Base-by-base conservation (phyloP, 2,329 filamentous ascomycete genomes). In the Fusarium sp. region DNA sequence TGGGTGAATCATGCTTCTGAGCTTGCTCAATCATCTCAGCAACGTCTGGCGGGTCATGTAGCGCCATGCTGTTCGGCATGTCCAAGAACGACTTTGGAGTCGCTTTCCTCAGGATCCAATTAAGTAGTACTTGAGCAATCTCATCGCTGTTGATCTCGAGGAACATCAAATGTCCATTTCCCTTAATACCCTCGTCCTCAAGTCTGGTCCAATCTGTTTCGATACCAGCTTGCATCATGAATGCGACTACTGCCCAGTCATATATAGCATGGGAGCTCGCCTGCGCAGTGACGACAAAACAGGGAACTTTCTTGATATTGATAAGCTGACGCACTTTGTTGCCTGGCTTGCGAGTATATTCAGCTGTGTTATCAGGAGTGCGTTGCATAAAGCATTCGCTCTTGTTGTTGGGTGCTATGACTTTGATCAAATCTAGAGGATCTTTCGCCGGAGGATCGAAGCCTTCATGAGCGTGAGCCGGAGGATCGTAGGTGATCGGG, bases 91-190 rank as follows among this genome's bases (percentile, higher is more conserved):
- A 6, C 10, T 41, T 38, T 3, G 62, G 52, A 5, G 52, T 41
- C 4, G 47, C 31, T 12, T 66, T 67, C 28, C 56, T 55, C 12
- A 56, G 16, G 6, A 82, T 80, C 82, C 82, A 84, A 6, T 71
- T 42, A 15, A 77, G 66, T 2, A 85, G 64, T 12, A 79, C 62
- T 4, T 69, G 70, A 3, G 81, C 82, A 54, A 86, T 78, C 0
- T 78, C 70, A 33, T 80, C 65, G 59, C 81, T 86, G 69, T 88
- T 87, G 69, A 77, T 80, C 76, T 88, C 85, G 34, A 88, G 70
- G 45, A 86, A 85, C 76, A 84, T 80, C 60, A 88, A 80, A 69
- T 88, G 86, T 0, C 84, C 86, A 61, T 89, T 89, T 0, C 87
- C 87, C 23, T 76, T 72, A 2, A 88, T 81, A 0, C 80, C 80